Evolutionary conservation across 1,139 yeast genomes (phyloP), one percentile per base, ranked within the genome.

Genomic region (Saccharomyces hybrid): DNA sequence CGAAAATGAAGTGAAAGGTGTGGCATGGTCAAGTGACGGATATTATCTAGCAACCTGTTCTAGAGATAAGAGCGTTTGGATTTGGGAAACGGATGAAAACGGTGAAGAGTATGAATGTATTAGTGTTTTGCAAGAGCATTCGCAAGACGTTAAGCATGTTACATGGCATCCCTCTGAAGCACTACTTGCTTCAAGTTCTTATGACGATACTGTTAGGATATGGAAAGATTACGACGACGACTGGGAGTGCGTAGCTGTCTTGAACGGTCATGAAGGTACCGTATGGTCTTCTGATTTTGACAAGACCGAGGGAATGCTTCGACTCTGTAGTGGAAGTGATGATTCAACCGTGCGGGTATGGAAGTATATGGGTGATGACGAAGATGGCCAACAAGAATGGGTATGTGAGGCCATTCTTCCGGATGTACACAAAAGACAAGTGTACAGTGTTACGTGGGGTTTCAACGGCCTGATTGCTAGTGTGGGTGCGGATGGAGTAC

Each of bases 71-170:
- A 85, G 95, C 26, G 86, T 91, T 3, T 93, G 99, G 99, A 82
- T 93, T 44, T 93, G 99, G 99, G 99, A 93, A 69, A 87, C 97
- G 4, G 98, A 91, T 69, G 97, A 89, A 56, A 78, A 85, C 50
- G 86, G 90, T 60, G 99, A 93, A 69, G 99, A 93, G 66, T 93
- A 91, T 68, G 99, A 95, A 70, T 93, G 99, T 71, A 78, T 93
- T 41, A 83, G 91, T 50, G 99, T 93, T 3, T 77, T 95, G 53
- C 96, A 89, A 66, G 99, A 95, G 58, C 99, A 95, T 68, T 82
- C 88, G 34, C 99, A 93, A 64, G 99, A 93, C 69, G 93, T 93
- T 14, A 93, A 93, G 71, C 86, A 86, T 67, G 93, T 93, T 5
- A 78, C 78, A 1, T 93, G 97, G 97, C 97, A 90, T 62, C 90